Evolutionary conservation across 2,329 filamentous ascomycete species (phyloP).

Genomic region (Sporothrix mexicana): DNA sequence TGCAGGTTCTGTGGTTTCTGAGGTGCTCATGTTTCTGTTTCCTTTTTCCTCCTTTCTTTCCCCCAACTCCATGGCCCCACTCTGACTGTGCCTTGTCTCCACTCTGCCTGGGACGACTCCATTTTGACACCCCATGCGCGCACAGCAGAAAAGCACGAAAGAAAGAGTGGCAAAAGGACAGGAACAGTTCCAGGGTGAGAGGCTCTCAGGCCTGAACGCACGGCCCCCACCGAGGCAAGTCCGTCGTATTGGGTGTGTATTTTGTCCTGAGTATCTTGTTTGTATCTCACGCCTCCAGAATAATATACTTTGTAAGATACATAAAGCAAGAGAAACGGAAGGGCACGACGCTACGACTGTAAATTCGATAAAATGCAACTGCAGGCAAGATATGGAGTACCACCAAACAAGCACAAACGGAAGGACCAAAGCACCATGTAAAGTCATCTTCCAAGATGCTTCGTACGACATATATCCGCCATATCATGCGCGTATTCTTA

Average conservation of each 20-base stretch:
- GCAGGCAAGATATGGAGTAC: no score
- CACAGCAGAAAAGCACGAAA: slow-evolving; percentile 21
- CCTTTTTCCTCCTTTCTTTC: slow-evolving; percentile 13
- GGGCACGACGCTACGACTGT: not conserved
- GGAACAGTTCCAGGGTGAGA: slow-evolving; percentile 9
- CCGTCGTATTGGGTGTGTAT: slow-evolving; percentile 16
- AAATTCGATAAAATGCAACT: slow-evolving; percentile 32
- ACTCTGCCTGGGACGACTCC: slow-evolving; percentile 18
- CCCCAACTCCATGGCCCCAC: slow-evolving; percentile 22
- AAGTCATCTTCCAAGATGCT: not conserved
- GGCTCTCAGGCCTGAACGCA: slow-evolving; percentile 25
- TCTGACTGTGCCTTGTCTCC: slow-evolving; percentile 25
- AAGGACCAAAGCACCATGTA: not conserved
- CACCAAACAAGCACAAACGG: no score
- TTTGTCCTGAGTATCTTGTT: no score
- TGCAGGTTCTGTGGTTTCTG: not conserved
- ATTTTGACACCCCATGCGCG: slow-evolving; percentile 15
- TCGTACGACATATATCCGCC: slow-evolving; percentile 1
- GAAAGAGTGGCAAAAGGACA: not conserved
- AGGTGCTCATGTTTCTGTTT: slow-evolving; percentile 1
- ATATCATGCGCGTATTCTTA: slow-evolving; percentile 1
- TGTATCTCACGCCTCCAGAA: not conserved
- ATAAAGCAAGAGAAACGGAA: not conserved
- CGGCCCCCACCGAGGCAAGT: slow-evolving; percentile 33
- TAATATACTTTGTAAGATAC: slow-evolving; percentile 22